Evolutionary conservation across 2,329 filamentous ascomycete species (phyloP), one percentile per base, ranked within the genome.

Genomic region (Microdochium nivale): DNA sequence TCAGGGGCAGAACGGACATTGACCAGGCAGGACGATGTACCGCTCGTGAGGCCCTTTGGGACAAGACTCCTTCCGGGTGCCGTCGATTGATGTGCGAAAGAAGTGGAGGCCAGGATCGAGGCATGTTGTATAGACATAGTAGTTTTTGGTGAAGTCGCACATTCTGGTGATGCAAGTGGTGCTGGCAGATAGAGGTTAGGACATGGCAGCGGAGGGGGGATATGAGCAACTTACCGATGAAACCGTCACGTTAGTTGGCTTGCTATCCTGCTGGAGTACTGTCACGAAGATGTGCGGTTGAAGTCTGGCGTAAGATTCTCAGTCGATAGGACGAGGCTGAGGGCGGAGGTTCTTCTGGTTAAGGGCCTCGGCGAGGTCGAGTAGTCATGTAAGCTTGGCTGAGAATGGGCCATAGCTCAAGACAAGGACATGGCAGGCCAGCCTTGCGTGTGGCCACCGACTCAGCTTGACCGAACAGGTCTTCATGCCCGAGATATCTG

Each of bases 61-160:
- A 59, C 86, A 90, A 30, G 77, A 72, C 30, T 74, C 68, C 53
- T 81, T 76, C 56, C 74, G 76, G 62, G 73, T 80, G 52, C 84
- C 85, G 60, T 90, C 86, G 50, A 84, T 73, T 1, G 81, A 81
- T 1, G 83, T 88, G 56, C 80, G 76, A 65, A 87, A 84, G 67
- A 88, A 88, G 66, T 90, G 86, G 16, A 79, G 75, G 40, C 80
- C 81, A 0, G 85, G 86, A 62, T 88, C 83, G 52, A 77, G 68
- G 62, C 86, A 90, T 44, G 80, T 76, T 52, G 83, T 83, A 70
- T 88, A 89, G 66, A 90, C 84, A 69, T 88, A 88, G 66, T 85
- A 89, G 68, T 88, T 88, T 61, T 86, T 87, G 61, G 82, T 86
- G 62, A 84, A 87, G 65, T 81, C 74, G 63, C 79, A 82, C 79